A percentile compares a stretch with the other conserved stretches of the same genome.
phyloP scores from a whole-genome alignment of 2,329 filamentous ascomycete genomes.

The Madurella mycetomatis region DNA sequence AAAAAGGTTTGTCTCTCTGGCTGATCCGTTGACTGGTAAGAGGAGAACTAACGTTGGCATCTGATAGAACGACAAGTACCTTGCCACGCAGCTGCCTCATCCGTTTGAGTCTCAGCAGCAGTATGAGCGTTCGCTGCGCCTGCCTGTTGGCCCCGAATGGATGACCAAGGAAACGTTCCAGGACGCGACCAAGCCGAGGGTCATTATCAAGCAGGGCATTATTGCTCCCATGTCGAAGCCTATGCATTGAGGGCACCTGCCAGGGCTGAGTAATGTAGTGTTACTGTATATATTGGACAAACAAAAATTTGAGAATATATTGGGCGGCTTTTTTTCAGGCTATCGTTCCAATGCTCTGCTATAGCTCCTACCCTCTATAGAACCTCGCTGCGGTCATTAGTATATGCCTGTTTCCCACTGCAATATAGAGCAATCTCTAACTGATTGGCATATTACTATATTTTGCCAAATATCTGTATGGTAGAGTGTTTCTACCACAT shows the following conservation, averaged over 20 bases:
- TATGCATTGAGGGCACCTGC: constrained; percentile 23
- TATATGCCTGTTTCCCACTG: no score
- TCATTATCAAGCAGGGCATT: constrained; percentile 86
- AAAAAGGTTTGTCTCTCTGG: constrained; percentile 63
- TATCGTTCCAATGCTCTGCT: no score
- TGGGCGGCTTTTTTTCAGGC: no score
- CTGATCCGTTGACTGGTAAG: neutral
- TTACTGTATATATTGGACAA: constrained; percentile 4
- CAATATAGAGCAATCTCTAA: no score
- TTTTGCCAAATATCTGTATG: no score
- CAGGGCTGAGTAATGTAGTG: neutral
- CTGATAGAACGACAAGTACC: constrained; percentile 72
- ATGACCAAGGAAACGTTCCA: constrained; percentile 95
- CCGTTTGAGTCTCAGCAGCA: constrained; percentile 83
- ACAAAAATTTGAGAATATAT: constrained; percentile 7
- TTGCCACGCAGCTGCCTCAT: constrained; percentile 79
- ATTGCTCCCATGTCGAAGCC: constrained; percentile 86
- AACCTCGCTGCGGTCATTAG: no score
- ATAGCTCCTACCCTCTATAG: no score
- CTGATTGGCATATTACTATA: no score
- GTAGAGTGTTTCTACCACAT: no score
- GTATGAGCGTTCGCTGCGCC: constrained; percentile 81
- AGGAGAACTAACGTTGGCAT: constrained; percentile 2
- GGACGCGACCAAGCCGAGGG: constrained; percentile 78
- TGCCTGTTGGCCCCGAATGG: constrained; percentile 93